Evolutionary conservation across 2,329 filamentous ascomycete genomes (phyloP), one percentile per base, ranked within the genome.

Genomic region (Aureobasidium sp.): DNA sequence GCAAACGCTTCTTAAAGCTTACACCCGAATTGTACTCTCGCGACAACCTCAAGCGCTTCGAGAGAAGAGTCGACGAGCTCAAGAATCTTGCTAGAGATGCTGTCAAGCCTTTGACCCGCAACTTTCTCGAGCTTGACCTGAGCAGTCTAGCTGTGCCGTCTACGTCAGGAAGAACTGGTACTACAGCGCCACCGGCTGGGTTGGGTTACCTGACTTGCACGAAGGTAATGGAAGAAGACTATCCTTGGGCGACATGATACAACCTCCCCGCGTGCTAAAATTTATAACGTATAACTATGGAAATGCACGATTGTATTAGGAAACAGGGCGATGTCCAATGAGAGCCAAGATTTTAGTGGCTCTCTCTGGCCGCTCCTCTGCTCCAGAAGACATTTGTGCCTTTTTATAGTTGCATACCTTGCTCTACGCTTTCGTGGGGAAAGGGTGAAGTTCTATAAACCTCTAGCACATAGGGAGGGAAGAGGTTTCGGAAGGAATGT

Each of bases 1-100:
- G 93, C 71, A 97, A 96, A 74, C 85, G 85, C 24, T 97, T 97
- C 69, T 81, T 97, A 58, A 95, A 96, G 72, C 78, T 93, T 24
- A 87, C 85, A 12, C 88, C 90, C 0, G 88, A 94, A 22, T 75
- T 93, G 8, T 96, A 97, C 75, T 90, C 83, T 48, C 82, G 92
- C 19, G 92, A 97, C n/a, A 93, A 90, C 65, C 75, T 97, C 53
- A 84, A 87, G 64, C 81, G 89, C 4, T 96, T 97, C 67, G 93
- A 97, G 77, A 85, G 89, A 69, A 83, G 91, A 61, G 82, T 97
- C 67, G 91, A 96, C 63, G 92, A 97, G 77, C 80, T 97, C 60
- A 97, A 96, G 77, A 82, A 83, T 61, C 82, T 93, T 70, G 93
- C 92, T 7, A 81, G 89, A 59, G 90, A 96, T 69, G 80, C 88